phyloP scores from a whole-genome alignment of 139 green algal genomes.

The Penium margaritaceum region DNA sequence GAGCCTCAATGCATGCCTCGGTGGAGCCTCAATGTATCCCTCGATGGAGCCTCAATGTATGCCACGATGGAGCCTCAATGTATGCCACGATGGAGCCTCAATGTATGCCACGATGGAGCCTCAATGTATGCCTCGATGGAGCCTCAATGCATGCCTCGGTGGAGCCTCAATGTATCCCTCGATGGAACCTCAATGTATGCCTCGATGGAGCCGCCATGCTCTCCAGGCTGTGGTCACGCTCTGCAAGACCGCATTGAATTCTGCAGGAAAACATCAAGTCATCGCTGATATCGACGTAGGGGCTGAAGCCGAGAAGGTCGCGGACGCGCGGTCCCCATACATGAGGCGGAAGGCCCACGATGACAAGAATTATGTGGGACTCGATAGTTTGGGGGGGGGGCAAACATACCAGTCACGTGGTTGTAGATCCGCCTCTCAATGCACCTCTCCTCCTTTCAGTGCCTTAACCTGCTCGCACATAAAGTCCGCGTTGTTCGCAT shows the following conservation, averaged over 20 bases:
- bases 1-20: too few relatives aligned
- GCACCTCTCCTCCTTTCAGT: slow-evolving; percentile 91
- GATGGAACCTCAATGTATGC: too few relatives aligned
- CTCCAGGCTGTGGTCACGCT: slow-evolving; percentile 95
- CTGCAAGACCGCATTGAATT: slow-evolving; percentile 97
- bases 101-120: too few relatives aligned
- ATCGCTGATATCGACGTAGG: slow-evolving; percentile 99
- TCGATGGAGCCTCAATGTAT: too few relatives aligned
- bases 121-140: too few relatives aligned
- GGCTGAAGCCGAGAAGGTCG: slow-evolving; percentile 95
- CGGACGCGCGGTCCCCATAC: slow-evolving; percentile 70
- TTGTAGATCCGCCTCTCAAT: slow-evolving; percentile 99
- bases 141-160: too few relatives aligned
- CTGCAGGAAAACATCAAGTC: slow-evolving; percentile 99
- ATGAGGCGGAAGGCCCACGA: slow-evolving; percentile 77
- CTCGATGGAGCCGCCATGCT: slow-evolving; percentile 98
- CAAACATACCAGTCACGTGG: slow-evolving; percentile 91
- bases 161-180: too few relatives aligned
- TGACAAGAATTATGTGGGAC: slow-evolving; percentile 78
- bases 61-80: too few relatives aligned
- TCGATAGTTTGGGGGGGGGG: slow-evolving; percentile 86
- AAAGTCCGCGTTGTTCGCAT: slow-evolving; percentile 96
- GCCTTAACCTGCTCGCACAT: slow-evolving; percentile 96
- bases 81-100: too few relatives aligned
- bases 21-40: too few relatives aligned